Percentiles rank a stretch among this genome's conserved stretches.
Conservation (phyloP, 2,329 filamentous ascomycete genomes). For the Colletotrichum lindemuthianum region DNA sequence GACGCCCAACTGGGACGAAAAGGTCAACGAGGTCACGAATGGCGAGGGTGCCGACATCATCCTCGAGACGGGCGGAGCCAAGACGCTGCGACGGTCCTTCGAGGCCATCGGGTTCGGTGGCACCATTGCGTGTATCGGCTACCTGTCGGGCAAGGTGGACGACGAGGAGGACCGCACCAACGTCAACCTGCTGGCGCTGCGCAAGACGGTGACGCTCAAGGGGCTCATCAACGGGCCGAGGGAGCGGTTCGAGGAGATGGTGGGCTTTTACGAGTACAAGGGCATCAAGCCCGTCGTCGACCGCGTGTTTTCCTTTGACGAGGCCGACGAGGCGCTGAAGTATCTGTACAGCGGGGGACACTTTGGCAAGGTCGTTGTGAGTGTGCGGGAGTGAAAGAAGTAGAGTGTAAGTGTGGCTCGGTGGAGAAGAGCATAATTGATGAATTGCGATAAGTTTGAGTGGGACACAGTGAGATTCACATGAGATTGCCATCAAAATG, state of each 20-base stretch:
- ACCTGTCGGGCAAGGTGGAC: conserved; percentile 64
- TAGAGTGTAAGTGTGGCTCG: background rate
- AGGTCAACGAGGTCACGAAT: conserved; percentile 56
- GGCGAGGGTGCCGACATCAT: conserved; percentile 62
- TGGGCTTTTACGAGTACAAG: conserved; percentile 55
- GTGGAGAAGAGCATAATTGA: background rate
- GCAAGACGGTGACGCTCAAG: conserved; percentile 58
- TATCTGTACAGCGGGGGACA: conserved; percentile 64
- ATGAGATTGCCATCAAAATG: background rate
- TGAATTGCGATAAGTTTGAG: background rate
- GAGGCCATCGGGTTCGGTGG: conserved; percentile 65
- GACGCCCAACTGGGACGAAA: conserved; percentile 60
- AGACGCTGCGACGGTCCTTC: conserved; percentile 63
- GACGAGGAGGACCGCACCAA: conserved; percentile 63
- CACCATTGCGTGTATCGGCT: conserved; percentile 62
- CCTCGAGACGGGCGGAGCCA: conserved; percentile 64
- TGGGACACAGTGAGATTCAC: background rate
- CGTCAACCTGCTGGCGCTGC: conserved; percentile 65
- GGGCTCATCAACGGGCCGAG: conserved; percentile 70
- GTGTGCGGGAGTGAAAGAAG: conserved; percentile 43
- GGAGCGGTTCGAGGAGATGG: conserved; percentile 64
- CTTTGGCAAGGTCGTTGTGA: conserved; percentile 67
- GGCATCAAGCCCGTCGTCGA: conserved; percentile 59
- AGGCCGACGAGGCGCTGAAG: conserved; percentile 60
- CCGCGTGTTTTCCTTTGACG: conserved; percentile 56